phyloP scores from a whole-genome alignment of 495 filamentous ascomycete species.

The Acidomyces sp. region DNA sequence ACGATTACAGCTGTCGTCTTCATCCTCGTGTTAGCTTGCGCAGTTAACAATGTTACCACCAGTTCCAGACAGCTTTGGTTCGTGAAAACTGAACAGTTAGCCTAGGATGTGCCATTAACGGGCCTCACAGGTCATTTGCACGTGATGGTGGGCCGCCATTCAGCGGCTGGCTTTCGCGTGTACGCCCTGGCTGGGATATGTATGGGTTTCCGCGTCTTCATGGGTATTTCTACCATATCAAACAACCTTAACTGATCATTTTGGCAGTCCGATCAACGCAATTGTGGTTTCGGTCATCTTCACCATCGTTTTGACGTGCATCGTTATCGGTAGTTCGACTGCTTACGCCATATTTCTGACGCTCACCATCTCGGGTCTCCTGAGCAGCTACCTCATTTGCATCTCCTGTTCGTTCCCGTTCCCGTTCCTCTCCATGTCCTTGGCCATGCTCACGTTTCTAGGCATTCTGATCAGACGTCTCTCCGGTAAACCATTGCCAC shows the following conservation, averaged over 20 bases:
- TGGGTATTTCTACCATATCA: background rate
- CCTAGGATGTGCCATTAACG: background rate
- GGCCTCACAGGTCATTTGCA: background rate
- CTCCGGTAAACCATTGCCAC: background rate
- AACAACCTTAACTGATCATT: background rate
- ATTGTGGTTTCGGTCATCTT: background rate
- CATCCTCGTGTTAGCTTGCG: constrained; percentile 4
- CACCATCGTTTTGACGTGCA: background rate
- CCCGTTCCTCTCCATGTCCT: too few species aligned
- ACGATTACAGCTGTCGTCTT: constrained; percentile 11
- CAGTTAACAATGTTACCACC: constrained; percentile 4
- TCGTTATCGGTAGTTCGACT: background rate
- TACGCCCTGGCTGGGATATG: background rate
- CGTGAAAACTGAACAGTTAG: too few species aligned
- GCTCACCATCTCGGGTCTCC: background rate
- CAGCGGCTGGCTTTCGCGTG: background rate
- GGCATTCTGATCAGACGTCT: background rate
- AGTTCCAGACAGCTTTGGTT: background rate
- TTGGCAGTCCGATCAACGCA: background rate
- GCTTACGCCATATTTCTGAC: background rate
- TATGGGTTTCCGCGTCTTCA: background rate
- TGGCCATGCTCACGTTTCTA: background rate
- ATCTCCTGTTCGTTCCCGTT: background rate
- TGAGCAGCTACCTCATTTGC: background rate
- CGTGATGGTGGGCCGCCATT: background rate